A percentile compares a stretch with the other conserved stretches of the same genome.
Evolutionary conservation across 177 flowering plant species (phyloP).

Genomic region (Vitis hybrid): DNA sequence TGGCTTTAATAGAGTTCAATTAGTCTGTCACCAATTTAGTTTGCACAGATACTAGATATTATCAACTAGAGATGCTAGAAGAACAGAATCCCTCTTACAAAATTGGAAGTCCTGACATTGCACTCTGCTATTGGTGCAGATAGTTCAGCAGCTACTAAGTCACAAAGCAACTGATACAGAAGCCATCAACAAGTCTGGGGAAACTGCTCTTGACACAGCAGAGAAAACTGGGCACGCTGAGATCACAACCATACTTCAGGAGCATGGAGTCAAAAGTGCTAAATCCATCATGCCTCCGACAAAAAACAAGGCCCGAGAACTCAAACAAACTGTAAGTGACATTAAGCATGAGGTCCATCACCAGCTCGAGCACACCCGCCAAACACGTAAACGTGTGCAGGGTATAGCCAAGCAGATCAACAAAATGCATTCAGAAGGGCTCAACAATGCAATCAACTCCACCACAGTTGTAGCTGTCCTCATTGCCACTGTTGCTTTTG

Average conservation of each 20-base stretch:
- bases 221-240: slow-evolving; percentile 51
- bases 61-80: neutral
- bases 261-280: slow-evolving; percentile 64
- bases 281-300: slow-evolving; percentile 41
- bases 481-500: slow-evolving; percentile 93
- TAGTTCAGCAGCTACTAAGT: slow-evolving; percentile 22
- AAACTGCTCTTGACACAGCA: slow-evolving; percentile 76
- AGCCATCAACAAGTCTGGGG: slow-evolving; percentile 28
- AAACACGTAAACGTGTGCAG: slow-evolving; percentile 65
- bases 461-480: slow-evolving; percentile 97
- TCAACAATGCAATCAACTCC: slow-evolving; percentile 94
- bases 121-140: slow-evolving; percentile 23
- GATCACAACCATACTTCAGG: slow-evolving; percentile 38
- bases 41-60: neutral
- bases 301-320: slow-evolving; percentile 52
- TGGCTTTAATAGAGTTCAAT: neutral
- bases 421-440: slow-evolving; percentile 83
- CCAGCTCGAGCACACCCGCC: slow-evolving; percentile 81
- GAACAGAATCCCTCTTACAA: neutral
- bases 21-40: neutral
- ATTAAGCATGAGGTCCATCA: slow-evolving; percentile 84
- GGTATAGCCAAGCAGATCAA: slow-evolving; percentile 72
- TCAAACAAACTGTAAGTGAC: slow-evolving; percentile 88
- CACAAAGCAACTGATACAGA: slow-evolving; percentile 15
- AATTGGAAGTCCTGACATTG: slow-evolving; percentile 4